Evolutionary conservation across 2,329 filamentous ascomycete species (phyloP), one percentile per base, ranked within the genome.

Genomic region (Exophiala aquamarina): DNA sequence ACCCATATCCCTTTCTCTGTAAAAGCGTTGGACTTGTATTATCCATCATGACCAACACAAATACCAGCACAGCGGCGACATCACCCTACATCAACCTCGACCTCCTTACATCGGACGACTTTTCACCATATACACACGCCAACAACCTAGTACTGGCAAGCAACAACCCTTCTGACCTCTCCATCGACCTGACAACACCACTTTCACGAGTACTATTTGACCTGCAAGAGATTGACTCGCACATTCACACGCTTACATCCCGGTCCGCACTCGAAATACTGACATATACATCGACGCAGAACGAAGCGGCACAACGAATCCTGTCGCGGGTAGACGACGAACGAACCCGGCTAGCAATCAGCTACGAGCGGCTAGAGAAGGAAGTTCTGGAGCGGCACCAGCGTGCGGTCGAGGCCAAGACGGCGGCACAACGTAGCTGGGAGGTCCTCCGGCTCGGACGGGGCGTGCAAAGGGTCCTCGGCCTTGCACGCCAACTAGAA

Each of bases 121-220:
- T 98, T 73, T 87, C 84, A 17, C 81, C 92, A 4, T 76, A 86
- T 15, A 71, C 79, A 13, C 96, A 97, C 64, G 92, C 93, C 60
- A 96, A 97, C 67, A 81, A 82, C 19, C 83, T 98, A 49, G 87
- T 97, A 39, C 82, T 91, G 47, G 79, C 84, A 31, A 97, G 92
- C 45, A 97, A 97, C 74, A 95, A 96, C 70, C 78, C 89, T 49
- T 88, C 86, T 58, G 93, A 97, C 70, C 85, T 85, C 2, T 87
- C 89, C 5, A 81, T 97, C 60, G 93, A 98, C 67, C 86, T 98
- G 47, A 92, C 90, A 4, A 97, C 93, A 13, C 92, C 93, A 2
- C 79, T 98, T 38, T 95, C 91, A 4, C 83, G 89, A 44, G 91
- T 96, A 4, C 82, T 97, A 5, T 98, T 98, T 70, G 93, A 98